Conservation (phyloP, 1,284 basidiomycete genomes). For the Marasmius tenuissimus region DNA sequence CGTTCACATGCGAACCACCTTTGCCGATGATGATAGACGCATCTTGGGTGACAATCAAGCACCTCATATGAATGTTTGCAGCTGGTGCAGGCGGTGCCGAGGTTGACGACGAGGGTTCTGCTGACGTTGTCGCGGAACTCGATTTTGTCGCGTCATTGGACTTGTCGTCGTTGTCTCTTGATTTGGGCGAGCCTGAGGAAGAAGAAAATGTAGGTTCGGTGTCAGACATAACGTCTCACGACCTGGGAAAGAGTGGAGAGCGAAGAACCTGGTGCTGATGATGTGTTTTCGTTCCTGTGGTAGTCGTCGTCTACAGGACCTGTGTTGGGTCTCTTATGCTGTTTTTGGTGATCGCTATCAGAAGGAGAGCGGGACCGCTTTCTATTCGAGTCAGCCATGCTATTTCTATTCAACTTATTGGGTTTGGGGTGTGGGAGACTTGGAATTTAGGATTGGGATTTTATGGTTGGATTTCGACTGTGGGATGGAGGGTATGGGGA, state of each 20-base stretch:
- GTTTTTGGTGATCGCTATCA: constrained; percentile 75
- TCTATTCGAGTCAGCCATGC: constrained; percentile 78
- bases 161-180: constrained; percentile 41
- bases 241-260: constrained; percentile 32
- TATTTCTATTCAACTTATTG: constrained; percentile 61
- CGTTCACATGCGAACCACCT: constrained; percentile 95
- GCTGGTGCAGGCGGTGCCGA: constrained; percentile 47
- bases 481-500: neutral
- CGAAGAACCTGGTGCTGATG: constrained; percentile 37
- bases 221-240: constrained; percentile 66
- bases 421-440: constrained; percentile 36
- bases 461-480: neutral
- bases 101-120: constrained; percentile 48
- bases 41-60: constrained; percentile 98
- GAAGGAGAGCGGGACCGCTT: constrained; percentile 85
- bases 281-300: constrained; percentile 59
- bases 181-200: constrained; percentile 47
- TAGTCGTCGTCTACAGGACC: constrained; percentile 51
- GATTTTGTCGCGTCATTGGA: constrained; percentile 26
- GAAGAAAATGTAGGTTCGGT: constrained; percentile 45
- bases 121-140: constrained; percentile 37
- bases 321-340: constrained; percentile 80
- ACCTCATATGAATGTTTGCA: constrained; percentile 89
- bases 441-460: constrained; percentile 31
- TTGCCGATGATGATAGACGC: constrained; percentile 99